These are phyloP conservation scores for Suillus brevipes DNA, from an alignment of 768 basidiomycete species.

Conservation along the genomic window DNA sequence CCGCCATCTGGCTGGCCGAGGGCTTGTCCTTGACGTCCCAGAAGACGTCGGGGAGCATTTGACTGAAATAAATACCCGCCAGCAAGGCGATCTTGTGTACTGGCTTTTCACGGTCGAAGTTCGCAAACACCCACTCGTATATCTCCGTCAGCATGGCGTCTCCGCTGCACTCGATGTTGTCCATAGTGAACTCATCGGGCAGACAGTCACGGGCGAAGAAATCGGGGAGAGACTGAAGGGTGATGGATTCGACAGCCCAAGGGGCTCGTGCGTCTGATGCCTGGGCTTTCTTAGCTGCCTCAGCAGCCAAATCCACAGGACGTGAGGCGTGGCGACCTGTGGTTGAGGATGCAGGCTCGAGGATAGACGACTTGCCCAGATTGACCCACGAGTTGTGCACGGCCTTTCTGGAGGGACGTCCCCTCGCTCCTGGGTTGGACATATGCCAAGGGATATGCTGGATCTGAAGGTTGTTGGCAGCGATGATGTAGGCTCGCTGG, in stretches of 20 bases:
- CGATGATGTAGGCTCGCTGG: not conserved
- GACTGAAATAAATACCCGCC: not conserved
- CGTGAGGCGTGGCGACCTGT: accelerated
- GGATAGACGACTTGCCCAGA: not conserved
- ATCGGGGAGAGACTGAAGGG: not conserved
- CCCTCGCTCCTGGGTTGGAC: accelerated
- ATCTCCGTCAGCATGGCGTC: not conserved
- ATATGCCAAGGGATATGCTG: not conserved
- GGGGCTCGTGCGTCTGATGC: not conserved
- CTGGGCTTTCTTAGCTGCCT: not conserved
- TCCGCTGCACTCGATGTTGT: not conserved
- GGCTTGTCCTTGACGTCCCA: not conserved
- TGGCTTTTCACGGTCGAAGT: not conserved
- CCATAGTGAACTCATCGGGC: too few relatives aligned
- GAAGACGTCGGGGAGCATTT: not conserved
- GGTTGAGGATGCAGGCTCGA: not conserved
- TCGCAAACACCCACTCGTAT: not conserved
- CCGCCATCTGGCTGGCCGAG: accelerated
- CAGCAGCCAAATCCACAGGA: not conserved
- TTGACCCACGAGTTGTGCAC: too few relatives aligned
- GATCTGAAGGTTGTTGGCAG: not conserved
- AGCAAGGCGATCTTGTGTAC: not conserved
- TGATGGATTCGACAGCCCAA: not conserved
- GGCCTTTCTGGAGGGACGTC: not conserved
- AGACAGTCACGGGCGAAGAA: too few relatives aligned